Conservation (phyloP, 2,329 filamentous ascomycete genomes). For the Madurella mycetomatis region DNA sequence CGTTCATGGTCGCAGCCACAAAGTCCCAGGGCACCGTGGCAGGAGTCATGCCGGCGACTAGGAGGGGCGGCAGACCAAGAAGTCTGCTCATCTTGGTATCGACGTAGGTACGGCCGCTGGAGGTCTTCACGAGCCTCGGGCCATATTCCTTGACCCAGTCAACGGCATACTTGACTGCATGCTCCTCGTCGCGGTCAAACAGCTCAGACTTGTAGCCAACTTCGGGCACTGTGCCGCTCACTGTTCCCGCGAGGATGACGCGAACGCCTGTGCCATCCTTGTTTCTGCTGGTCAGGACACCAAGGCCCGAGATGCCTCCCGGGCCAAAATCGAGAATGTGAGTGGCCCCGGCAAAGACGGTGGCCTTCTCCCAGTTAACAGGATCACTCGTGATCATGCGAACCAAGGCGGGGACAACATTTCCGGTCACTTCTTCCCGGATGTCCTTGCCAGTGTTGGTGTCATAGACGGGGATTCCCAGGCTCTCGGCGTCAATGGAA, state of each 20-base stretch:
- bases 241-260: constrained; percentile 89
- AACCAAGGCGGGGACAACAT: constrained; percentile 80
- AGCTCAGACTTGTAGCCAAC: constrained; percentile 97
- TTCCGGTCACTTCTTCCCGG: constrained; percentile 62
- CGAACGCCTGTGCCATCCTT: constrained; percentile 98
- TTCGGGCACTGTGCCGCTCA: constrained; percentile 83
- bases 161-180: constrained; percentile 89
- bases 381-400: constrained; percentile 92
- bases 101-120: constrained; percentile 82
- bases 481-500: constrained; percentile 64
- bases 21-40: constrained; percentile 88
- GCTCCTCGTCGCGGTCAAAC: constrained; percentile 91
- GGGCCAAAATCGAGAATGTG: constrained; percentile 97
- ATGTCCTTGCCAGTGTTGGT: constrained; percentile 87
- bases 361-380: constrained; percentile 95
- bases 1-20: constrained; percentile 87
- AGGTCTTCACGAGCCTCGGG: constrained; percentile 85
- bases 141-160: constrained; percentile 98
- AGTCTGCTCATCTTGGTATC: constrained; percentile 95
- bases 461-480: constrained; percentile 84
- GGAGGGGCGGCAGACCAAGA: constrained; percentile 76
- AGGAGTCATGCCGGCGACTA: constrained; percentile 94
- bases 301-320: constrained; percentile 92
- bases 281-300: constrained; percentile 94
- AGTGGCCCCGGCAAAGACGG: constrained; percentile 82